Evolutionary conservation across 2,329 filamentous ascomycete species (phyloP).

Genomic region (Phyllachora maydis): DNA sequence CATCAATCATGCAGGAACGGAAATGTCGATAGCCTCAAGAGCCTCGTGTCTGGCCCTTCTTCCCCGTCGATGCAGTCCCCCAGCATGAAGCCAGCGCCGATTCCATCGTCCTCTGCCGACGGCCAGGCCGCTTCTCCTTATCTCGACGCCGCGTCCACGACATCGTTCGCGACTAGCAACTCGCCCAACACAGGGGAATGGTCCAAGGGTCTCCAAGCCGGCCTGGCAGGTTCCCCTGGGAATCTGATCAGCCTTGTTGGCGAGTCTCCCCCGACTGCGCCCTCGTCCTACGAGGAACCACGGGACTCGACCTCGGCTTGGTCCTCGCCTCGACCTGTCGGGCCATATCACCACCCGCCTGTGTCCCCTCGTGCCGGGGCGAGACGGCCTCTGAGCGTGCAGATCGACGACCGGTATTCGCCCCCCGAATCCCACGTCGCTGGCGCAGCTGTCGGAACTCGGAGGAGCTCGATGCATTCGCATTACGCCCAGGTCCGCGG

Average conservation of each 20-base stretch:
- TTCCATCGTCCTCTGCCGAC: conserved; percentile 18
- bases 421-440: conserved; percentile 18
- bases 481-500: conserved; percentile 24
- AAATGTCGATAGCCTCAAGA: conserved; percentile 10
- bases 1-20: neutral
- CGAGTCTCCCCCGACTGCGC: conserved; percentile 30
- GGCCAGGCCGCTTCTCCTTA: conserved; percentile 21
- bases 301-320: conserved; percentile 20
- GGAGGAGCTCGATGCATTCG: conserved; percentile 29
- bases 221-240: conserved; percentile 27
- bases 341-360: conserved; percentile 22
- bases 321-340: conserved; percentile 23
- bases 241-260: conserved; percentile 28
- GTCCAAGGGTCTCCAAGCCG: conserved; percentile 14
- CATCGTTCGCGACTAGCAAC: conserved; percentile 25
- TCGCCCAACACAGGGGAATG: conserved; percentile 26
- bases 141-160: conserved; percentile 24
- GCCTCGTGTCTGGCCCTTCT: conserved; percentile 18
- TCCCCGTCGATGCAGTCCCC: conserved; percentile 22
- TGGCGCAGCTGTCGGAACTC: conserved; percentile 14
- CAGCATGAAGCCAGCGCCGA: conserved; percentile 19
- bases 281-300: conserved; percentile 28
- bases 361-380: conserved; percentile 14
- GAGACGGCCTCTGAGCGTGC: conserved; percentile 29
- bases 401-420: conserved; percentile 24